These are phyloP conservation scores for Ceratobasidium papillatum DNA, from an alignment of 1,284 basidiomycete species.

Conservation along the genomic window DNA sequence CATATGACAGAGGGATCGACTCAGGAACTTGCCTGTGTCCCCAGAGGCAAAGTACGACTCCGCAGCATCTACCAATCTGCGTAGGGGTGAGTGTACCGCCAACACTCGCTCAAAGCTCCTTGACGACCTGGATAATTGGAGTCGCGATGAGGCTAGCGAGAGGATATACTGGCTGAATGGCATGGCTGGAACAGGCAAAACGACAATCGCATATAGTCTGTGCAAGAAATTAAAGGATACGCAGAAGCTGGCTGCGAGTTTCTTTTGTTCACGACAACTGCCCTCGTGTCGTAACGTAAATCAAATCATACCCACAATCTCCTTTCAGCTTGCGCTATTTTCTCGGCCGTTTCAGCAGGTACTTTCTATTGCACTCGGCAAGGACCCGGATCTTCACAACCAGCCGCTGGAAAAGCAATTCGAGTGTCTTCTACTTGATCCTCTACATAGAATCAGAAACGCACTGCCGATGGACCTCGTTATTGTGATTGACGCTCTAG, in stretches of 20 bases:
- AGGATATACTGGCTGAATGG: not conserved
- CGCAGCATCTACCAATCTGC: not conserved
- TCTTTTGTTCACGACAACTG: not conserved
- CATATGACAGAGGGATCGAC: not conserved
- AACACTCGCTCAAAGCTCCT: not conserved
- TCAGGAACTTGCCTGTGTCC: not conserved
- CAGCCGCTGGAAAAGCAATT: constrained; percentile 15
- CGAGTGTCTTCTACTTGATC: constrained; percentile 25
- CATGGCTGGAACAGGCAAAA: too few species aligned
- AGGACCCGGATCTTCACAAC: not conserved
- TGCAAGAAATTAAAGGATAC: not conserved
- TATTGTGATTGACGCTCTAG: constrained; percentile 35
- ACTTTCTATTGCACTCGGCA: not conserved
- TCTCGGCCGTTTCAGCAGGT: not conserved
- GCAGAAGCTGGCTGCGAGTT: not conserved
- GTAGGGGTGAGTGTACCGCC: not conserved
- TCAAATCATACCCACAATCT: constrained; percentile 34
- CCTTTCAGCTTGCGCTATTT: constrained; percentile 37
- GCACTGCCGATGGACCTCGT: not conserved
- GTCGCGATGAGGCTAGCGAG: not conserved
- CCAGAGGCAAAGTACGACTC: not conserved
- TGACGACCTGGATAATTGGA: not conserved
- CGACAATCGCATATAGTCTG: not conserved
- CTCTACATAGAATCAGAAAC: not conserved
- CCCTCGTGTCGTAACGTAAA: not conserved